Evolutionary conservation across 768 basidiomycete species (phyloP).

Genomic region (Cyclocybe cylindracea): DNA sequence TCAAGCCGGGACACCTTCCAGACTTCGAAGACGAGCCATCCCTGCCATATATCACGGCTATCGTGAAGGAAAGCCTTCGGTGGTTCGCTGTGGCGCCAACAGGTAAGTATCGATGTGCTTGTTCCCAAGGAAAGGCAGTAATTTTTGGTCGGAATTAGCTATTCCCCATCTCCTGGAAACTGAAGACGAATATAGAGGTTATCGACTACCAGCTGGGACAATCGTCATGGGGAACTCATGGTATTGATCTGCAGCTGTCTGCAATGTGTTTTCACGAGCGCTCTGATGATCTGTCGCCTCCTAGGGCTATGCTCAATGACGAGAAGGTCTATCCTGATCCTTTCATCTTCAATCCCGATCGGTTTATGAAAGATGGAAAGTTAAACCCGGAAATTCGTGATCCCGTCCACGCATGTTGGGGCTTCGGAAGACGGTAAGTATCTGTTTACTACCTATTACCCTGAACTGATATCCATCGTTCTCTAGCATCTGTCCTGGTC

Average conservation of each 20-base stretch:
- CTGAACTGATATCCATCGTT: background rate
- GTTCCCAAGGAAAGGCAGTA: background rate
- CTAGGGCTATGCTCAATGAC: constrained; percentile 28
- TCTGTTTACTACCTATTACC: background rate
- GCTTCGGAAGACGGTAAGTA: constrained; percentile 26
- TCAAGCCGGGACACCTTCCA: constrained; percentile 30
- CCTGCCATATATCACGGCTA: constrained; percentile 31
- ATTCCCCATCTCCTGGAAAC: constrained; percentile 18
- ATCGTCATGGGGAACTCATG: constrained; percentile 30
- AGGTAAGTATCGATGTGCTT: constrained; percentile 10
- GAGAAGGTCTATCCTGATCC: constrained; percentile 17
- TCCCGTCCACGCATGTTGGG: constrained; percentile 26
- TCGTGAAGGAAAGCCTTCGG: constrained; percentile 26
- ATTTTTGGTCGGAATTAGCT: constrained; percentile 3
- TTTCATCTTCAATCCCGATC: constrained; percentile 18
- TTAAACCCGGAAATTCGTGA: constrained; percentile 20
- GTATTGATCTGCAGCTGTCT: constrained; percentile 7
- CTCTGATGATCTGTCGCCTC: background rate
- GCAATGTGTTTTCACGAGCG: background rate
- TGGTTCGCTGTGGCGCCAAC: constrained; percentile 26
- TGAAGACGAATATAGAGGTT: constrained; percentile 31
- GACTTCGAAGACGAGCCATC: constrained; percentile 23
- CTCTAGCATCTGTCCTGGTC: constrained; percentile 16
- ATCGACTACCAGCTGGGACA: constrained; percentile 28
- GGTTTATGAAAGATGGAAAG: constrained; percentile 20